These are phyloP conservation scores for Trichoderma oligosporum DNA, from an alignment of 2,329 filamentous ascomycete genomes.

Conservation along the genomic window DNA sequence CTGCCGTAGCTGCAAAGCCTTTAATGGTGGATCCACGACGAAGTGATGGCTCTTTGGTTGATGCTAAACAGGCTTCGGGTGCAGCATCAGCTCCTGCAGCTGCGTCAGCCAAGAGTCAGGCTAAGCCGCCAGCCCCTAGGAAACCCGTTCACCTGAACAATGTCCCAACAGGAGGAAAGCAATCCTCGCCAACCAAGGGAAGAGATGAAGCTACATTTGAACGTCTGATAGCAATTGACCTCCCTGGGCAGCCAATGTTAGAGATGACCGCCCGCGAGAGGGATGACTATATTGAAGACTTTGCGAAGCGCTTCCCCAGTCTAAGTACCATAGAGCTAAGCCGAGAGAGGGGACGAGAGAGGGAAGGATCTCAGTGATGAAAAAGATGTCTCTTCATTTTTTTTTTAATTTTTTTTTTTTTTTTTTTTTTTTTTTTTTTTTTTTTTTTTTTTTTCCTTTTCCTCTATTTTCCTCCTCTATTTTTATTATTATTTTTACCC, in stretches of 20 bases:
- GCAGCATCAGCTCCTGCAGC: conserved; percentile 26
- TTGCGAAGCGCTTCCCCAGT: conserved; percentile 83
- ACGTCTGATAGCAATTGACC: conserved; percentile 43
- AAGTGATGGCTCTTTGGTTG: conserved; percentile 17
- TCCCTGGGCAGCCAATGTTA: conserved; percentile 47
- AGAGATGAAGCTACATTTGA: conserved; percentile 30
- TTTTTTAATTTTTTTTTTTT: neutral
- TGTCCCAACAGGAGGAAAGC: conserved; percentile 42
- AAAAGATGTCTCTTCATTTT: conserved; percentile 8
- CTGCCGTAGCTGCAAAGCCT: conserved; percentile 37
- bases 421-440: neutral
- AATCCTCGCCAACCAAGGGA: conserved; percentile 45
- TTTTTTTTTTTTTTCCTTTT: neutral
- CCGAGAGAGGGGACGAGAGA: conserved; percentile 46
- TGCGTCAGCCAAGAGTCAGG: conserved; percentile 28
- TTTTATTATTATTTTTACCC: neutral
- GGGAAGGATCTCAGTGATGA: conserved; percentile 30
- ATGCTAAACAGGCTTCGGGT: conserved; percentile 18
- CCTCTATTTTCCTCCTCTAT: neutral
- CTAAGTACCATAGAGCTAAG: conserved; percentile 84
- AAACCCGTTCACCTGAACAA: conserved; percentile 61
- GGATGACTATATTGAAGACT: conserved; percentile 65
- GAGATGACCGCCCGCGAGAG: conserved; percentile 56
- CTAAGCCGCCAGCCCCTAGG: conserved; percentile 54
- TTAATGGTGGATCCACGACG: conserved; percentile 27